phyloP scores from a whole-genome alignment of 2,329 filamentous ascomycete genomes.

The Huntiella decipiens region DNA sequence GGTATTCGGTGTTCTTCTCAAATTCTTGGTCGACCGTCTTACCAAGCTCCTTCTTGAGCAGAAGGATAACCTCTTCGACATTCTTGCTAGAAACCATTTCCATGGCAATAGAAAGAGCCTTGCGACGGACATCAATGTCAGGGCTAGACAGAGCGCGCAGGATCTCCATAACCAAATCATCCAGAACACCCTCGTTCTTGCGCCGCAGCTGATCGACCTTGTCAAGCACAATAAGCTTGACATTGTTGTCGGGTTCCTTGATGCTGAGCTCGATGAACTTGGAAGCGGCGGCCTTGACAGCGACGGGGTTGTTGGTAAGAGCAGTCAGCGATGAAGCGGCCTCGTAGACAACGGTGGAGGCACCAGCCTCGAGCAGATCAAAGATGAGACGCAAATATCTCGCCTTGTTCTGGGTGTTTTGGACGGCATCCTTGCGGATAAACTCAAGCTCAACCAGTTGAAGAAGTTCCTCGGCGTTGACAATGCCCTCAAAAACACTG shows the following conservation, averaged over 20 bases:
- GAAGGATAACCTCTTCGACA: conserved; percentile 86
- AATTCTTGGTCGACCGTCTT: conserved; percentile 98
- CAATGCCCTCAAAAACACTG: conserved; percentile 77
- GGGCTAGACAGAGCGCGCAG: conserved; percentile 85
- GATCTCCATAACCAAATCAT: conserved; percentile 94
- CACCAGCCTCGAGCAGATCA: conserved; percentile 78
- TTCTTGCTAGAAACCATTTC: conserved; percentile 99
- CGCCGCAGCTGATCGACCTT: conserved; percentile 73
- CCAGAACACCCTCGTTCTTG: conserved; percentile 77
- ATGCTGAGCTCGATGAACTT: conserved; percentile 97
- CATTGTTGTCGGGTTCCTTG: conserved; percentile 96
- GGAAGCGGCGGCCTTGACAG: conserved; percentile 84
- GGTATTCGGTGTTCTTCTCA: conserved; percentile 93
- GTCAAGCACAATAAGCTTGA: conserved; percentile 94
- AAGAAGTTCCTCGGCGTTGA: conserved; percentile 82
- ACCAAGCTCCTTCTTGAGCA: conserved; percentile 90
- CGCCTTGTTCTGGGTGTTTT: conserved; percentile 90
- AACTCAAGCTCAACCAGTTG: conserved; percentile 93
- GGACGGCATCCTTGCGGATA: conserved; percentile 89
- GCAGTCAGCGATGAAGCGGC: conserved; percentile 87
- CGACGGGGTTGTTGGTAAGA: conserved; percentile 88
- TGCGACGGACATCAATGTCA: conserved; percentile 86
- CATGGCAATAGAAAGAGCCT: conserved; percentile 73
- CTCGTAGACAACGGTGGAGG: conserved; percentile 93
- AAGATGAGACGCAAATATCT: conserved; percentile 89